Evolutionary conservation across 116 monocot species (phyloP).

Genomic region (Dioscorea cayenensis): DNA sequence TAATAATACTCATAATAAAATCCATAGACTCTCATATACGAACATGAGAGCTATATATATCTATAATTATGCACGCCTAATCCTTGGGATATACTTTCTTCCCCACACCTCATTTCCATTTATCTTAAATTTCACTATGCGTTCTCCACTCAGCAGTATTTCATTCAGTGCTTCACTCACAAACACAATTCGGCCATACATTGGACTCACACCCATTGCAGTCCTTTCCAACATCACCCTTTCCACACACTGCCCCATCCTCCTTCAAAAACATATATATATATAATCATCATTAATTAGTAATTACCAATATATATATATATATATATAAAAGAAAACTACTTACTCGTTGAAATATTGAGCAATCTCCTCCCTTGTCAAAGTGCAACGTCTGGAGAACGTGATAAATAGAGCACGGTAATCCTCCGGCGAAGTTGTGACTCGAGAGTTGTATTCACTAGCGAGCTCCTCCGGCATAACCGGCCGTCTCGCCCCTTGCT

Average conservation of each 20-base stretch:
- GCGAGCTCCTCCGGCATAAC: neutral
- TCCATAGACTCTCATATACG: no score
- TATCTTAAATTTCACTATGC: conserved; percentile 26
- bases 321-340: neutral
- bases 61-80: no score
- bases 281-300: no score
- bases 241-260: conserved; percentile 41
- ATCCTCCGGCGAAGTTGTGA: conserved; percentile 1
- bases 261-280: conserved; percentile 17
- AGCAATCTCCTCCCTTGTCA: neutral
- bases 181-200: conserved; percentile 54
- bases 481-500: neutral
- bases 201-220: conserved; percentile 10
- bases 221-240: conserved; percentile 42
- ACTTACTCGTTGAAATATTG: conserved; percentile 8
- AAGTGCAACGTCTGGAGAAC: conserved; percentile 1
- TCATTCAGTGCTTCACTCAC: conserved; percentile 22
- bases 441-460: neutral
- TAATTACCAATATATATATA: no score
- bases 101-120: conserved; percentile 37
- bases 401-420: conserved; percentile 15
- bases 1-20: no score
- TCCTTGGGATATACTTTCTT: conserved; percentile 20
- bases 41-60: no score
- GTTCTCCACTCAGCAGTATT: conserved; percentile 32